Conservation (phyloP, 441 rosid species). For the Viola pubescens region DNA sequence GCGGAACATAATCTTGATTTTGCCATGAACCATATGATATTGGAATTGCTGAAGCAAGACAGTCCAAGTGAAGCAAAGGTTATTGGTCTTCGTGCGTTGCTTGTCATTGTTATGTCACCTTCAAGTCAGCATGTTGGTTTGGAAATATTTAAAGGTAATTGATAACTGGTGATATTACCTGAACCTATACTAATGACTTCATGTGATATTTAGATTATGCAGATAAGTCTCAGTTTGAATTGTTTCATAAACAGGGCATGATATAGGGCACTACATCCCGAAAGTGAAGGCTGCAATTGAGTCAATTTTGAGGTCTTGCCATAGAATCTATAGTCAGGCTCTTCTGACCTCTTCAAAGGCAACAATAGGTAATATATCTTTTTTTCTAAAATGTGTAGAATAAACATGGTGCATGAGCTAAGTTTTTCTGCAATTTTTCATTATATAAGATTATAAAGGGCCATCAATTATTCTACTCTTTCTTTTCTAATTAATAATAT, state of each 20-base stretch:
- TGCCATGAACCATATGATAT: conserved; percentile 96
- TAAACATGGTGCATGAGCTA: background rate
- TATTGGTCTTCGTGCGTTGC: conserved; percentile 95
- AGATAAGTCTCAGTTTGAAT: conserved; percentile 10
- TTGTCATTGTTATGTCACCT: conserved; percentile 91
- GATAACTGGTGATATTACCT: conserved; percentile 17
- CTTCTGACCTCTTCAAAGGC: conserved; percentile 90
- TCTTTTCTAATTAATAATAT: background rate
- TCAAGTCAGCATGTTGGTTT: conserved; percentile 82
- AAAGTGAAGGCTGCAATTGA: conserved; percentile 99
- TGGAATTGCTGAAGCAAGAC: conserved; percentile 95
- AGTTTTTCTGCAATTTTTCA: background rate
- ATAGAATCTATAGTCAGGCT: conserved; percentile 81
- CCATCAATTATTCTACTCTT: too few relatives aligned
- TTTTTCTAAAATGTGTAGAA: conserved; percentile 2
- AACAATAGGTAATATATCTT: conserved; percentile 53
- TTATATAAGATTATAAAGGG: too few relatives aligned
- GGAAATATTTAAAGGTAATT: conserved; percentile 83
- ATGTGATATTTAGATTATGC: background rate
- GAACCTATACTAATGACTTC: conserved; percentile 2
- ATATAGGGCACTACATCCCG: conserved; percentile 90
- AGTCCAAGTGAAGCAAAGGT: conserved; percentile 97
- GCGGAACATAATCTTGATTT: conserved; percentile 99
- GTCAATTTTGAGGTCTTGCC: conserved; percentile 85
- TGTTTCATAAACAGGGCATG: conserved; percentile 53